Evolutionary conservation across 176 grass and related monocot genomes (phyloP).

Genomic region (Paspalum vaginatum): DNA sequence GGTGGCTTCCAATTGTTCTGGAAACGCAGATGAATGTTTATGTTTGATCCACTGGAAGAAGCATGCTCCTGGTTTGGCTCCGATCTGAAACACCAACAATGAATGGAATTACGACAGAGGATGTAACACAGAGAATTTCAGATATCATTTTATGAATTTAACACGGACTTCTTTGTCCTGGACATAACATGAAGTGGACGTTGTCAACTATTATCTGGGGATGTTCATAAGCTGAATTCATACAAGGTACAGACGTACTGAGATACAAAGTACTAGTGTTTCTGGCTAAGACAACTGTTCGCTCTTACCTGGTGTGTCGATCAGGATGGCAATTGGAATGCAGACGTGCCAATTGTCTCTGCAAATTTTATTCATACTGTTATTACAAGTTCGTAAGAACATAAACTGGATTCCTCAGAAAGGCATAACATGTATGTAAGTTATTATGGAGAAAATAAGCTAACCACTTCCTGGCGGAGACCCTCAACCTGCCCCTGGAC

Average conservation of each 20-base stretch:
- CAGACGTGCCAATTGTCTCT: constrained; percentile 1
- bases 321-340: not conserved
- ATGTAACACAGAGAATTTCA: not conserved
- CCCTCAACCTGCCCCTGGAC: constrained; percentile 1
- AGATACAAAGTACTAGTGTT: not conserved
- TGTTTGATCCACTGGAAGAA: not conserved
- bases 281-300: not conserved
- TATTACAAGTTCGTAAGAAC: not conserved
- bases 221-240: not conserved
- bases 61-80: not conserved
- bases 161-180: not conserved
- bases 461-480: constrained; percentile 18
- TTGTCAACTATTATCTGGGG: not conserved
- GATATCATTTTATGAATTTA: constrained; percentile 13
- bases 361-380: not conserved
- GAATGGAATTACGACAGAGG: not conserved
- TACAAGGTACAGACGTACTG: not conserved
- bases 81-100: constrained; percentile 23
- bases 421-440: not conserved
- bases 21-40: constrained; percentile 20
- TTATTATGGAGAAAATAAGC: not conserved
- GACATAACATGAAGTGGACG: not conserved
- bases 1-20: constrained; percentile 21
- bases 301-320: not conserved
- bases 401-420: not conserved